Base-by-base conservation (phyloP, 1,139 yeast genomes). In the Taphrina communis region DNA sequence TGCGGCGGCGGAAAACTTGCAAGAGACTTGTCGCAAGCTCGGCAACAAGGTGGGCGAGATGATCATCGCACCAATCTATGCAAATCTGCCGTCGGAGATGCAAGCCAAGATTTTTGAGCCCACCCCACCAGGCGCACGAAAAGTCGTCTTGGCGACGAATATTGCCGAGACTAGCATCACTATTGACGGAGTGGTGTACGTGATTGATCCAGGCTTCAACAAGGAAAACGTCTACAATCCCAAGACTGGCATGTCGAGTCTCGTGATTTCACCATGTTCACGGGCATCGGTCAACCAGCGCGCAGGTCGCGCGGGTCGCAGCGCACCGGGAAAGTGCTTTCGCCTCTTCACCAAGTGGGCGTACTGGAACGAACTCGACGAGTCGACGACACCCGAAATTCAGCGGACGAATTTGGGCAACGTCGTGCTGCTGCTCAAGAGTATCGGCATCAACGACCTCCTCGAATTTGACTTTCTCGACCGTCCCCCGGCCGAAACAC, bases 391-490 rank as follows among this genome's bases (percentile, higher is more conserved):
- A 2, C 99, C 99, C 0, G 99, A 94, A 76, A 94, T 94, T 69
- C 97, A 92, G 77, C 82, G 99, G 71, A 96, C 90, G 75, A 94
- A 95, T 76, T 79, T 94, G 71, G 85, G 97, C 3, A 85, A 89
- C 75, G 92, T 97, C 0, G 88, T 93, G 62, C 80, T 94, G 73
- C 87, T 93, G 90, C 82, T 94, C 71, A 94, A 94, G 76, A 97
- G 97, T 0, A 79, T 94, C 69, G 99, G 98, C 0, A 86, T 94
- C 52, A 86, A 86, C 55, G 95, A 94, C 76, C 80, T 94, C 70
- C 76, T 92, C n/a, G 83, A 86, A 69, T 93, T 94, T 76, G 96
- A 92, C 68, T 90, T 93, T 74, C 83, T 94, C 84, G 99, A 94
- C 75, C 83, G 89, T 6, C 99, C 99, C 1, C 84, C 90, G 1